Conservation (phyloP, 2,329 filamentous ascomycete genomes). For the Botrytis cinerea region DNA sequence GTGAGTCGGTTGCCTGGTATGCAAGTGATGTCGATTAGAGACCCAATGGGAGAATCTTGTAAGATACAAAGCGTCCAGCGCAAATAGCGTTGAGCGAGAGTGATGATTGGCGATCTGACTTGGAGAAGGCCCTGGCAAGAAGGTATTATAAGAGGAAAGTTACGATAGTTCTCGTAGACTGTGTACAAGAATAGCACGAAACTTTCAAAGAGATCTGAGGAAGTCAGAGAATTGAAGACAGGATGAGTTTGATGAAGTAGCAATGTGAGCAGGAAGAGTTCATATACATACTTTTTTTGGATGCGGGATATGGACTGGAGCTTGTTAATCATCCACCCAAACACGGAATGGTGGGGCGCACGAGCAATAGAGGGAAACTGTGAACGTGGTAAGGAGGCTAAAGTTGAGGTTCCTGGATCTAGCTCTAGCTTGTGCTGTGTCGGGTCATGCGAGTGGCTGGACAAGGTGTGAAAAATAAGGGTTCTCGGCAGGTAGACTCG, state of each 20-base stretch:
- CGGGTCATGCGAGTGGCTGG: slow-evolving; percentile 36
- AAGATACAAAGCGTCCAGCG: slow-evolving; percentile 34
- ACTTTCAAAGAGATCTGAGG: slow-evolving; percentile 31
- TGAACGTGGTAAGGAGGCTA: slow-evolving; percentile 21
- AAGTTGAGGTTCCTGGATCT: slow-evolving; percentile 29
- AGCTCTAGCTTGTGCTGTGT: slow-evolving; percentile 27
- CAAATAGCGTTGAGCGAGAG: slow-evolving; percentile 31
- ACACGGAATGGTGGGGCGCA: slow-evolving; percentile 36
- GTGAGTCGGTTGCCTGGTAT: background rate
- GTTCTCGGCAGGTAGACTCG: slow-evolving; percentile 31
- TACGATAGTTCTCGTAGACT: slow-evolving; percentile 1
- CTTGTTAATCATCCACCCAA: slow-evolving; percentile 28
- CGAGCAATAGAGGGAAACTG: slow-evolving; percentile 30
- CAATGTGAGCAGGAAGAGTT: slow-evolving; percentile 30
- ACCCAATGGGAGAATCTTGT: slow-evolving; percentile 15
- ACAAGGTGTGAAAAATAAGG: slow-evolving; percentile 31
- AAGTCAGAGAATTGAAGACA: slow-evolving; percentile 35
- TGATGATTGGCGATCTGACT: slow-evolving; percentile 21
- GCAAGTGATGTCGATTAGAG: background rate
- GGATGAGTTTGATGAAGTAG: slow-evolving; percentile 23
- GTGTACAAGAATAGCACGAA: slow-evolving; percentile 1
- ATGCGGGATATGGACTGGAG: slow-evolving; percentile 30
- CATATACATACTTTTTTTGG: slow-evolving; percentile 39
- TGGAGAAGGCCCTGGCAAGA: slow-evolving; percentile 16
- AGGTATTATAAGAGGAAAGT: slow-evolving; percentile 14